Base-by-base conservation (phyloP, 148 eudicot genomes). In the Beta vulgaris region DNA sequence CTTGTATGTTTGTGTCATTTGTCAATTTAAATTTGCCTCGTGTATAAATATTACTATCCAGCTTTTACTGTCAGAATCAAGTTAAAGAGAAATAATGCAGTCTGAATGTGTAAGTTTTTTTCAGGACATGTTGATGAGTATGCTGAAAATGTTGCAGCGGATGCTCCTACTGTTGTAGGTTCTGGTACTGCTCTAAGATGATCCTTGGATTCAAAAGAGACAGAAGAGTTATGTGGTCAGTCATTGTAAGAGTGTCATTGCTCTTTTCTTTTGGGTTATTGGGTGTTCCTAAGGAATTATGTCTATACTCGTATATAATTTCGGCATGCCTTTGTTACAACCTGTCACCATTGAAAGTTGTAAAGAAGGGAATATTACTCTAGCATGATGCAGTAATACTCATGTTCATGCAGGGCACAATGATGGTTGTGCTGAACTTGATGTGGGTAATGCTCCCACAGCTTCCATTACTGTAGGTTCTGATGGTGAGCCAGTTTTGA, bases 401-500 rank as follows among this genome's bases (percentile, higher is more conserved):
- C 8, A 61, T 61, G 36, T 16, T 61, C 19, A 31, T 61, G 39
- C 68, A 73, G 76, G 57, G n/a, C 54, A 28, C 59, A 36, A 40
- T 16, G 53, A 37, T 66, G 31, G 65, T 13, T 16, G 12, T 66
- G 54, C 46, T 53, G 72, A 75, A 64, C n/a, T n/a, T 0, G 10
- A n/a, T 75, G 53, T 29, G 51, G 21, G 15, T 26, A 58, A 21
- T 34, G 16, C 28, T 74, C 44, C 26, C 36, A 12, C 58, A 32
- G 42, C 35, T 64, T 63, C 60, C 12, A 2, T 18, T 23, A 37
- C 6, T 75, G 13, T 5, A 40, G 64, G 19, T n/a, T 57, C 67
- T 68, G 73, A 68, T 57, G 13, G 31, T 37, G 57, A 28, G 13
- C 40, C 9, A 26, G 35, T 13, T 19, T 19, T n/a, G 35, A 43